Evolutionary conservation across 2,329 filamentous ascomycete genomes (phyloP).

Genomic region (Malbranchea zuffiana): DNA sequence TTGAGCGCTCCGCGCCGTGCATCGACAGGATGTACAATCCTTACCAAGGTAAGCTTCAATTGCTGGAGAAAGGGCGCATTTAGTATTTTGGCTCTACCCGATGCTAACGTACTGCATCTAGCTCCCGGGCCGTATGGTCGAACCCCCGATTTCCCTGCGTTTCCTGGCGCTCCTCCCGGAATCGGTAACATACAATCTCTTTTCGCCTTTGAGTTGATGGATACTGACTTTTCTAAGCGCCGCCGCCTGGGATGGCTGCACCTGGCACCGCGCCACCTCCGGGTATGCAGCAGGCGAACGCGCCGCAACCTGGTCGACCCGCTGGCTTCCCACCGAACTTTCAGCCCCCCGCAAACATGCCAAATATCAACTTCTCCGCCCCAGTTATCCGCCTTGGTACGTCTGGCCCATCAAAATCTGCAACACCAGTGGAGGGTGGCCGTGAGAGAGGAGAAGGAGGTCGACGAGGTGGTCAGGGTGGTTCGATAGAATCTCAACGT

Average conservation of each 20-base stretch:
- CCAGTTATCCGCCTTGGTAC: conserved; percentile 91
- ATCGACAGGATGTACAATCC: conserved; percentile 35
- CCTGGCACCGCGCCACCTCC: conserved; percentile 71
- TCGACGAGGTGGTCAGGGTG: conserved; percentile 48
- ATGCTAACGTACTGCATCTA: neutral
- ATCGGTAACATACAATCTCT: conserved; percentile 52
- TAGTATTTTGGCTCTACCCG: neutral
- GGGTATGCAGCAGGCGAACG: conserved; percentile 64
- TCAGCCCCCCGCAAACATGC: conserved; percentile 80
- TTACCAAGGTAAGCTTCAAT: conserved; percentile 29
- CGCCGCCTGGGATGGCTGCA: conserved; percentile 66
- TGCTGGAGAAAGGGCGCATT: neutral
- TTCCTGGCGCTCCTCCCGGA: conserved; percentile 66
- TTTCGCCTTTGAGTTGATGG: conserved; percentile 9
- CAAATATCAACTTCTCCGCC: conserved; percentile 96
- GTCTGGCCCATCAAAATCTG: conserved; percentile 52
- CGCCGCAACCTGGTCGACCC: conserved; percentile 66
- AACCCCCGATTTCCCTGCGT: conserved; percentile 61
- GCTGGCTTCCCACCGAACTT: conserved; percentile 72
- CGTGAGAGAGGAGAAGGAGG: conserved; percentile 36
- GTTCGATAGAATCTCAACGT: conserved; percentile 53
- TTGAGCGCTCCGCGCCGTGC: no score
- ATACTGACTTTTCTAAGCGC: conserved; percentile 39
- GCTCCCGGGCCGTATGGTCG: conserved; percentile 52
- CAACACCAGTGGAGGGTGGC: conserved; percentile 31